phyloP scores from a whole-genome alignment of 306 rosid species.

The Canavalia ensiformis region DNA sequence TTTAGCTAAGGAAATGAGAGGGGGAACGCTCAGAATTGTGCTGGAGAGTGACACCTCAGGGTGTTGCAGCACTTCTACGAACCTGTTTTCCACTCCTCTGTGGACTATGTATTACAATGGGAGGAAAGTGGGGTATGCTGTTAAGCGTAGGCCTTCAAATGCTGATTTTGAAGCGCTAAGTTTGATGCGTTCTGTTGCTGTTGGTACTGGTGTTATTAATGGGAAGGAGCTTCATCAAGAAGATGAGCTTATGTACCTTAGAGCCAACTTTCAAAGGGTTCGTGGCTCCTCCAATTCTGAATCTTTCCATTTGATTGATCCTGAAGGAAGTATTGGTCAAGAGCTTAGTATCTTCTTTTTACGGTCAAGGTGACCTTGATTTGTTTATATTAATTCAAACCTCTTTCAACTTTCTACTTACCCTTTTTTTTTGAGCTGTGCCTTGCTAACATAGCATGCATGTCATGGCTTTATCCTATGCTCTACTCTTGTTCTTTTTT shows the following conservation, averaged over 20 bases:
- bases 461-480: slow-evolving; percentile 45
- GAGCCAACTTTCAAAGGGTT: slow-evolving; percentile 82
- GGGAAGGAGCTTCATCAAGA: slow-evolving; percentile 45
- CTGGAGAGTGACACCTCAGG: slow-evolving; percentile 56
- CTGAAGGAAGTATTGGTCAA: slow-evolving; percentile 73
- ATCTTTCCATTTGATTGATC: slow-evolving; percentile 91
- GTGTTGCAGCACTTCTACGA: not conserved
- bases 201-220: slow-evolving; percentile 73
- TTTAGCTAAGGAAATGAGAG: slow-evolving; percentile 86
- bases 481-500: slow-evolving; percentile 3
- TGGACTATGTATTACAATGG: slow-evolving; percentile 88
- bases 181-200: slow-evolving; percentile 60
- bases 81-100: slow-evolving; percentile 67
- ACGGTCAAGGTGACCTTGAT: slow-evolving; percentile 51
- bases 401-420: slow-evolving; percentile 14
- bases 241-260: slow-evolving; percentile 71
- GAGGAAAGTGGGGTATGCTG: slow-evolving; percentile 74
- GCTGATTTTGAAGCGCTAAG: slow-evolving; percentile 62
- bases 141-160: slow-evolving; percentile 60
- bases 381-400: not conserved
- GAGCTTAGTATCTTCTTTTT: slow-evolving; percentile 89
- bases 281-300: slow-evolving; percentile 70
- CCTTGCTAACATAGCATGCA: not conserved
- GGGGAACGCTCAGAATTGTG: slow-evolving; percentile 80
- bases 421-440: slow-evolving; percentile 46